These are phyloP conservation scores for Penicillium italicum DNA, from an alignment of 2,329 filamentous ascomycete genomes.

Conservation along the genomic window DNA sequence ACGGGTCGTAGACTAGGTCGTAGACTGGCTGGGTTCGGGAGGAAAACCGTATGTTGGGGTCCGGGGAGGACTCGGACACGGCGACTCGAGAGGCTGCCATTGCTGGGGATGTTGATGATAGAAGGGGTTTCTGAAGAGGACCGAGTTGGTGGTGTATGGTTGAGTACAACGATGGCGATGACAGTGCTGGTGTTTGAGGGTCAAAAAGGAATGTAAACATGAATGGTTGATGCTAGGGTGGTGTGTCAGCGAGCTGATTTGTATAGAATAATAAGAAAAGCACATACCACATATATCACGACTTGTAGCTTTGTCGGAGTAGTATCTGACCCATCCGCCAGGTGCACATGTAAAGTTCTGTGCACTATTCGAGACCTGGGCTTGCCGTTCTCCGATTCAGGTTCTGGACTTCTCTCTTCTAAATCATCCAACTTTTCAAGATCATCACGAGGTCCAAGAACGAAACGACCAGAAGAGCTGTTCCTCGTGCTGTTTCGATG, in stretches of 20 bases:
- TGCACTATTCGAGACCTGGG: constrained; percentile 33
- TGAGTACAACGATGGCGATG: constrained; percentile 45
- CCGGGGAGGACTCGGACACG: constrained; percentile 30
- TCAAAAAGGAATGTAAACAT: constrained; percentile 51
- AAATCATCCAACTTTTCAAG: constrained; percentile 33
- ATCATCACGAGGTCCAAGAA: constrained; percentile 36
- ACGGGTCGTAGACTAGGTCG: constrained; percentile 60
- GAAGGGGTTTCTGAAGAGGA: constrained; percentile 46
- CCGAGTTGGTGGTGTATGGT: constrained; percentile 49
- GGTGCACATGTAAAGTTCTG: constrained; percentile 36
- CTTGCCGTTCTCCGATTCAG: constrained; percentile 17
- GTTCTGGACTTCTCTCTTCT: constrained; percentile 24
- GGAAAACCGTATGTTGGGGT: constrained; percentile 31
- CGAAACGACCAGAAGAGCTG: constrained; percentile 11
- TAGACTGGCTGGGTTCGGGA: constrained; percentile 48
- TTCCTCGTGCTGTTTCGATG: constrained; percentile 1
- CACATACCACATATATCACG: constrained; percentile 43
- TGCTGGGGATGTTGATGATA: constrained; percentile 45
- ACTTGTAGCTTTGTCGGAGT: constrained; percentile 33
- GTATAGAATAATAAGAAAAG: neutral
- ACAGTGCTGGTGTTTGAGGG: constrained; percentile 40
- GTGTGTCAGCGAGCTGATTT: constrained; percentile 6
- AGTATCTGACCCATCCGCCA: constrained; percentile 18
- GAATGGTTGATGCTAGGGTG: constrained; percentile 45
- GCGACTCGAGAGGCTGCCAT: constrained; percentile 40